Conservation (phyloP, 257 asterid species). For the Salvia miltiorrhiza region DNA sequence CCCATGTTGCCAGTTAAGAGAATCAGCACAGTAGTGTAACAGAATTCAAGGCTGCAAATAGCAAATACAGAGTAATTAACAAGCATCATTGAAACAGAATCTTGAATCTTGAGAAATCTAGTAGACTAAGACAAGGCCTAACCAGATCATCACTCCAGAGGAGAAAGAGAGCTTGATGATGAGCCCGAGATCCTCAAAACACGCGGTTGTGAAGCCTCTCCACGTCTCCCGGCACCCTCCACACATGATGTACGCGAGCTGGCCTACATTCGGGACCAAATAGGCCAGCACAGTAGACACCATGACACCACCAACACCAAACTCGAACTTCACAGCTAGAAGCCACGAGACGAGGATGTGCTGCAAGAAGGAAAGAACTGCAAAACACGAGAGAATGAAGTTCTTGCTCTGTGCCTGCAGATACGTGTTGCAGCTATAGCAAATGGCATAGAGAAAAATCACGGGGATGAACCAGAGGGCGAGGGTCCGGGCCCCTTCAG, state of each 20-base stretch:
- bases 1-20: conserved; percentile 58
- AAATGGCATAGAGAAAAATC: conserved; percentile 35
- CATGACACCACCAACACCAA: conserved; percentile 61
- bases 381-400: conserved; percentile 43
- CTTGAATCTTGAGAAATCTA: too few relatives aligned
- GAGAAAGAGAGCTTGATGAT: conserved; percentile 56
- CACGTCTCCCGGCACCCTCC: conserved; percentile 76
- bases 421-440: conserved; percentile 62
- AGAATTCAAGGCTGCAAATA: conserved; percentile 49
- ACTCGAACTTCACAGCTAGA: conserved; percentile 38
- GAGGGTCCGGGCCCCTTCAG: conserved; percentile 41
- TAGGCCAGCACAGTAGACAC: conserved; percentile 46
- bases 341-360: conserved; percentile 67
- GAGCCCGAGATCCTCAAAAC: conserved; percentile 58
- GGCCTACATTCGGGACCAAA: conserved; percentile 63
- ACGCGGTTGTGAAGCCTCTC: conserved; percentile 56
- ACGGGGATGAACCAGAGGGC: conserved; percentile 56
- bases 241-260: conserved; percentile 34
- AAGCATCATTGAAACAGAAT: too few relatives aligned
- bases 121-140: background rate
- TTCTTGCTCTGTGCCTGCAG: conserved; percentile 77
- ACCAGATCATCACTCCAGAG: conserved; percentile 81
- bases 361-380: conserved; percentile 34
- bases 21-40: conserved; percentile 57
- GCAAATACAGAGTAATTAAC: background rate